phyloP scores from a whole-genome alignment of 441 rosid species.

The Eutrema salsugineum region DNA sequence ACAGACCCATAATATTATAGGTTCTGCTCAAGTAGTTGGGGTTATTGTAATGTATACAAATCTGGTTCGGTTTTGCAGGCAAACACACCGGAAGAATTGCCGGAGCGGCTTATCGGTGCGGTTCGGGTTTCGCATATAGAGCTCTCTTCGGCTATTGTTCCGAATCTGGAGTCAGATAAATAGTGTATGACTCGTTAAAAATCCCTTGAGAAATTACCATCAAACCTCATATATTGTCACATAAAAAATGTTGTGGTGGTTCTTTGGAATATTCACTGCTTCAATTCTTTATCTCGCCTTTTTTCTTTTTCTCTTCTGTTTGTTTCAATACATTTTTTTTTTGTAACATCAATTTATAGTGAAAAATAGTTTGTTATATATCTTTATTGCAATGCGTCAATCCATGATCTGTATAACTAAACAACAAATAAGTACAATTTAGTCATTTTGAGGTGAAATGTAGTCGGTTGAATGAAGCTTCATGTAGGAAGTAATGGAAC shows the following conservation, averaged over 20 bases:
- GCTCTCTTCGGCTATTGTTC: constrained; percentile 84
- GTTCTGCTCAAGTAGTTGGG: neutral
- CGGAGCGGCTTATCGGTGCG: constrained; percentile 87
- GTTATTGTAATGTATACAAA: neutral
- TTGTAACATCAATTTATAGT: neutral
- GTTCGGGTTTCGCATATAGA: constrained; percentile 91
- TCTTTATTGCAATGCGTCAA: neutral
- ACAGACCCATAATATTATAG: neutral
- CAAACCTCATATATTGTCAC: constrained; percentile 3
- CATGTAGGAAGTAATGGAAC: neutral
- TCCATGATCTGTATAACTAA: too few species aligned
- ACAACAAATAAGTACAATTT: too few species aligned
- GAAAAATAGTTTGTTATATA: neutral
- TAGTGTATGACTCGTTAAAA: neutral
- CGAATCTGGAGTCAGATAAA: constrained; percentile 56
- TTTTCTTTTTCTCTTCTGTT: neutral
- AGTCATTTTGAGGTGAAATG: too few species aligned
- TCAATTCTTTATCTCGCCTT: constrained; percentile 8
- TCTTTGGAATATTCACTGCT: constrained; percentile 19
- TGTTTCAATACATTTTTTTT: neutral
- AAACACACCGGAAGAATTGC: constrained; percentile 85
- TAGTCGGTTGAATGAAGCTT: neutral
- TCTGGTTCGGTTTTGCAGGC: constrained; percentile 47
- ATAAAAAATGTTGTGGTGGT: constrained; percentile 16
- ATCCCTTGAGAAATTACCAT: constrained; percentile 14